Evolutionary conservation across 768 basidiomycete genomes (phyloP).

Genomic region (Suillus tomentosus): DNA sequence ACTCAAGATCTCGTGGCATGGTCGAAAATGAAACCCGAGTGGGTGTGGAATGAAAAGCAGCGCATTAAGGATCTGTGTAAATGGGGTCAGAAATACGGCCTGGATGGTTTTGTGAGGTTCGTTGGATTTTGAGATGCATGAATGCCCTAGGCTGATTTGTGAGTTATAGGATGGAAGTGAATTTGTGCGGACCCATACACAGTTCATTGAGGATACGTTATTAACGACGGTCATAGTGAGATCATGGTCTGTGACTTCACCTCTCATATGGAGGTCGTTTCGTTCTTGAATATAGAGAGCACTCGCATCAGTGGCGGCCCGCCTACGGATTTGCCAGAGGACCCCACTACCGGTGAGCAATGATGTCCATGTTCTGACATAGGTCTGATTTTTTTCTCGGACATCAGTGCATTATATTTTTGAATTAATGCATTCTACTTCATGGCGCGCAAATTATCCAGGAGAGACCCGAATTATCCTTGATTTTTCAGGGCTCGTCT

Average conservation of each 20-base stretch:
- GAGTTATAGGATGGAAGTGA: constrained; percentile 45
- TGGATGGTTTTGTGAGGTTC: constrained; percentile 38
- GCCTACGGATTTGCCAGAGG: not conserved
- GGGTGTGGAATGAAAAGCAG: constrained; percentile 21
- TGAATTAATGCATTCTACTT: constrained; percentile 21
- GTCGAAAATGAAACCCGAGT: constrained; percentile 26
- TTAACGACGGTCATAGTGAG: constrained; percentile 35
- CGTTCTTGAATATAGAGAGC: constrained; percentile 37
- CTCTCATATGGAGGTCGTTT: constrained; percentile 39
- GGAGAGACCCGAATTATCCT: constrained; percentile 29
- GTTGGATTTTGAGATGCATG: not conserved
- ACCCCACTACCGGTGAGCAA: not conserved
- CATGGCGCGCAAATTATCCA: constrained; percentile 26
- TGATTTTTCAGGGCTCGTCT: constrained; percentile 20
- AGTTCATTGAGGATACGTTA: not conserved
- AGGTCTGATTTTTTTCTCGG: not conserved
- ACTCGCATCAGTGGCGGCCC: not conserved
- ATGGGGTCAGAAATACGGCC: constrained; percentile 33
- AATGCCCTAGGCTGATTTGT: not conserved
- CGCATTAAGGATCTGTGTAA: constrained; percentile 33
- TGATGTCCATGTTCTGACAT: not conserved
- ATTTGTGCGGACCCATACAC: constrained; percentile 40
- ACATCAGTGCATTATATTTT: not conserved
- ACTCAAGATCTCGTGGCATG: constrained; percentile 28
- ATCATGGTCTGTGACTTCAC: constrained; percentile 51